Conservation (phyloP, 441 rosid genomes). For the Erodium trifolium region DNA sequence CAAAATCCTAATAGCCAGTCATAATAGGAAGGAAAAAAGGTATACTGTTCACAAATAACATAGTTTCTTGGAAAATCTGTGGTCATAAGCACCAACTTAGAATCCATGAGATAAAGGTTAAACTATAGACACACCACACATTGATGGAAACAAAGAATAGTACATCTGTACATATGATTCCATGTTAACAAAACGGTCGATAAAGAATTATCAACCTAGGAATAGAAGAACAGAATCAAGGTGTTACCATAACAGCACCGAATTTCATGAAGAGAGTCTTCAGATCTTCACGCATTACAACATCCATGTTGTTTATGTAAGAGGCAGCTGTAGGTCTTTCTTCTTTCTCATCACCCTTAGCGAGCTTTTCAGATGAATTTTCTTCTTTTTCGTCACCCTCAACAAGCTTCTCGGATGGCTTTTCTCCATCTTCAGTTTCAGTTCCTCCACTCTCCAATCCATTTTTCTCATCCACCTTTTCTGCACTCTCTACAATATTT, state of each 20-base stretch:
- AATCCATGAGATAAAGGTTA: background rate
- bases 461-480: constrained; percentile 31
- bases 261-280: constrained; percentile 57
- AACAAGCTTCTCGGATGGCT: constrained; percentile 21
- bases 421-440: constrained; percentile 25
- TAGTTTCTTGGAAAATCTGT: too few relatives aligned
- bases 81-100: background rate
- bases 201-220: background rate
- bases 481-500: constrained; percentile 25
- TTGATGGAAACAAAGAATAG: background rate
- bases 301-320: constrained; percentile 49
- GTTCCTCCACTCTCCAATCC: constrained; percentile 26
- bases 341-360: constrained; percentile 30
- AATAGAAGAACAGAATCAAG: constrained; percentile 2
- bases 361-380: too few relatives aligned
- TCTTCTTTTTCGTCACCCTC: too few relatives aligned
- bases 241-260: constrained; percentile 74
- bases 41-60: too few relatives aligned
- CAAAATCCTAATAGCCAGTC: background rate
- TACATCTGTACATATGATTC: background rate
- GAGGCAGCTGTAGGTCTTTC: constrained; percentile 36
- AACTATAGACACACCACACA: background rate
- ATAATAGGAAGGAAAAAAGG: too few relatives aligned
- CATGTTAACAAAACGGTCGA: background rate
- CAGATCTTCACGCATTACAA: constrained; percentile 84